Conservation (phyloP, 2,329 filamentous ascomycete species). For the Aureobasidium sp. region DNA sequence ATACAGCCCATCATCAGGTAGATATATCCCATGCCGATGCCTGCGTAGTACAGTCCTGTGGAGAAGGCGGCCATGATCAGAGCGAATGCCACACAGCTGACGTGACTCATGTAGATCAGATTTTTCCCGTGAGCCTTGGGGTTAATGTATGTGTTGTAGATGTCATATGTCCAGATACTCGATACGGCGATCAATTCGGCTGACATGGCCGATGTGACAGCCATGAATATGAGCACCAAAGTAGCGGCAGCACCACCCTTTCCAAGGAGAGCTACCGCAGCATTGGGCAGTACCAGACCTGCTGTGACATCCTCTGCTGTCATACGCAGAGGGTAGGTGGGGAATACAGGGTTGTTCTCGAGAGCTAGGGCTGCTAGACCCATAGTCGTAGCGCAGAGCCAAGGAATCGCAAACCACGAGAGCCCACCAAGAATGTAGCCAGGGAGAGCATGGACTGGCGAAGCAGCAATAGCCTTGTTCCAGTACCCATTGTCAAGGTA, state of each 20-base stretch:
- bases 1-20: constrained; percentile 90
- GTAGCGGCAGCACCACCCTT: constrained; percentile 73
- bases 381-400: constrained; percentile 83
- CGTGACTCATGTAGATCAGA: constrained; percentile 74
- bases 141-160: constrained; percentile 81
- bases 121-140: constrained; percentile 66
- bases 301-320: constrained; percentile 66
- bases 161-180: constrained; percentile 78
- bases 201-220: constrained; percentile 76
- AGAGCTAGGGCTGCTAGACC: constrained; percentile 74
- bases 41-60: constrained; percentile 56
- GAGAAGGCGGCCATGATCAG: constrained; percentile 71
- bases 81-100: constrained; percentile 66
- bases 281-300: constrained; percentile 77
- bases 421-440: constrained; percentile 84
- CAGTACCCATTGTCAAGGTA: constrained; percentile 55
- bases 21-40: constrained; percentile 78
- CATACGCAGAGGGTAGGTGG: constrained; percentile 68
- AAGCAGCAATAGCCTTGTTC: constrained; percentile 88
- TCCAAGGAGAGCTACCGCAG: constrained; percentile 75
- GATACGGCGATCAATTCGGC: constrained; percentile 82
- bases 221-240: constrained; percentile 80
- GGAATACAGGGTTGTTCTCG: constrained; percentile 65
- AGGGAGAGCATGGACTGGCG: constrained; percentile 75
- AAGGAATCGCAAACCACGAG: constrained; percentile 92